Conservation (phyloP, 2,329 filamentous ascomycete genomes). For the Penicillium freii region DNA sequence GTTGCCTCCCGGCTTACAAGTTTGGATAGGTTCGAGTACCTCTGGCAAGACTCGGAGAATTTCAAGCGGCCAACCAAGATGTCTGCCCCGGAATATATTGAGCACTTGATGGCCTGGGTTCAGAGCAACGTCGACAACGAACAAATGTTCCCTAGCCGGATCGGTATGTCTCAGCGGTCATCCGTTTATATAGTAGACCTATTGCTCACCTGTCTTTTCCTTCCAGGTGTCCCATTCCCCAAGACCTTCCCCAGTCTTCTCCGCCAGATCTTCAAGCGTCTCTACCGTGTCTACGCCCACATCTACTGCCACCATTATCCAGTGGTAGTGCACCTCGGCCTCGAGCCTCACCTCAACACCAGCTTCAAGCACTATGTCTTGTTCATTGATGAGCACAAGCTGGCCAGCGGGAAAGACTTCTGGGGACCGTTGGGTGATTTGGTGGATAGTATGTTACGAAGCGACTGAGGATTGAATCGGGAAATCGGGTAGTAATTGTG, state of each 20-base stretch:
- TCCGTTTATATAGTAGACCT: background rate
- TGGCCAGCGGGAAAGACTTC: conserved; percentile 93
- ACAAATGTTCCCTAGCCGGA: conserved; percentile 87
- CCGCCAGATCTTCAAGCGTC: conserved; percentile 95
- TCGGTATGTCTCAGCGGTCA: conserved; percentile 55
- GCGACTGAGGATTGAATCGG: conserved; percentile 60
- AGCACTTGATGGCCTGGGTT: conserved; percentile 96
- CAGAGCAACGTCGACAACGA: conserved; percentile 96
- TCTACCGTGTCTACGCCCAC: conserved; percentile 98
- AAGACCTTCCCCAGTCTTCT: conserved; percentile 86
- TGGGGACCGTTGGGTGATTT: conserved; percentile 94
- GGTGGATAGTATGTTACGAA: conserved; percentile 96
- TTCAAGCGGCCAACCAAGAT: conserved; percentile 98
- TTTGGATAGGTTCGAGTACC: conserved; percentile 78
- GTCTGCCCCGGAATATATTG: conserved; percentile 94
- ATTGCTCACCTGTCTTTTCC: conserved; percentile 14
- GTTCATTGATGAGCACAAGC: conserved; percentile 93
- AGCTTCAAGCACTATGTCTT: conserved; percentile 99
- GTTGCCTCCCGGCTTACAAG: conserved; percentile 13
- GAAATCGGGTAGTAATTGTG: conserved; percentile 2
- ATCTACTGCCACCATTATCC: conserved; percentile 99
- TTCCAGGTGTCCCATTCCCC: conserved; percentile 81
- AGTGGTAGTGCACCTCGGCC: conserved; percentile 87
- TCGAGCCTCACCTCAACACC: conserved; percentile 96
- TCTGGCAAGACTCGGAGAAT: conserved; percentile 94